These are phyloP conservation scores for Persicaria maculosa DNA, from an alignment of 148 eudicot species.

Conservation along the genomic window DNA sequence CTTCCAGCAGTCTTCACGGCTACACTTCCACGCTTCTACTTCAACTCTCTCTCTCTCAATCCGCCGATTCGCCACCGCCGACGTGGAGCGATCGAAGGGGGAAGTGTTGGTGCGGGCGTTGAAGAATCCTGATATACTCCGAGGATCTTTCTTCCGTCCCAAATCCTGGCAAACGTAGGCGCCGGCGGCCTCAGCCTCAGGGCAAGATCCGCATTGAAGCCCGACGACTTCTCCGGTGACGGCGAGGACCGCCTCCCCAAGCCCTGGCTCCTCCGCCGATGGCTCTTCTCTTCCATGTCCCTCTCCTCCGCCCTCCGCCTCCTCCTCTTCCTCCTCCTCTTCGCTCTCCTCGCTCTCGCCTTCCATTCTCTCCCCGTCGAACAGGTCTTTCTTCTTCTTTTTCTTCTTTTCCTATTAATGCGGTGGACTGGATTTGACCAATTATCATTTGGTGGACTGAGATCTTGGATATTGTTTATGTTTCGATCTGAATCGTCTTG, in stretches of 20 bases:
- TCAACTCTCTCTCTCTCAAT: not conserved
- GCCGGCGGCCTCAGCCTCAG: constrained; percentile 30
- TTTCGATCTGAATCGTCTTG: not conserved
- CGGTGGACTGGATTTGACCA: not conserved
- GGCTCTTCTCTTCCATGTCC: constrained; percentile 26
- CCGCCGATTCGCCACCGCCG: not conserved
- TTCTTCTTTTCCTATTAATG: not conserved
- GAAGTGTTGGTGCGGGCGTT: not conserved
- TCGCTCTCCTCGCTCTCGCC: constrained; percentile 31
- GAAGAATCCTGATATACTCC: constrained; percentile 11
- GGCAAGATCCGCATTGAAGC: constrained; percentile 41
- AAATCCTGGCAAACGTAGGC: constrained; percentile 31
- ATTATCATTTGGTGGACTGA: not conserved
- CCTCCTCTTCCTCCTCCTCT: constrained; percentile 29
- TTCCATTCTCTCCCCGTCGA: constrained; percentile 73
- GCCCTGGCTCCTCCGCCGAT: constrained; percentile 49
- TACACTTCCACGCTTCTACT: not conserved
- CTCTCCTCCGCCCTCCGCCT: constrained; percentile 28
- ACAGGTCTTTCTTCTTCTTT: constrained; percentile 29
- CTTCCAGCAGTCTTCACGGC: not conserved
- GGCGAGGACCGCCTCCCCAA: constrained; percentile 31
- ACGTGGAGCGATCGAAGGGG: not conserved
- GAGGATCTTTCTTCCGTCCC: constrained; percentile 3
- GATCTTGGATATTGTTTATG: not conserved
- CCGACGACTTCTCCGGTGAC: constrained; percentile 24